phyloP scores from a whole-genome alignment of 2,329 filamentous ascomycete genomes.

The Intubia oerlemansii region DNA sequence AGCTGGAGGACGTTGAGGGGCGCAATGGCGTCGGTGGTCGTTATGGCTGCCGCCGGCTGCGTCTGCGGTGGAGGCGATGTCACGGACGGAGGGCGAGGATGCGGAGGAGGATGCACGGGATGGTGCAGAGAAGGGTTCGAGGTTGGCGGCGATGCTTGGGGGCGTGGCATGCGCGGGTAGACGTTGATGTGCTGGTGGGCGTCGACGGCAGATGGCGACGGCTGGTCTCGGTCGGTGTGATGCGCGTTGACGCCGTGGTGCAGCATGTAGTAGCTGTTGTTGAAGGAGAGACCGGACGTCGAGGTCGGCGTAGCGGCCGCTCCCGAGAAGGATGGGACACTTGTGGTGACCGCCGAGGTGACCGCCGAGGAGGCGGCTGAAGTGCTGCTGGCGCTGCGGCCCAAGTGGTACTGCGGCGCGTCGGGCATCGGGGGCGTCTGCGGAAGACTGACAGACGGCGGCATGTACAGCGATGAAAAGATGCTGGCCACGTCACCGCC shows the following conservation, averaged over 20 bases:
- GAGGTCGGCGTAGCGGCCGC: too few species aligned
- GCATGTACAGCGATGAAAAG: too few species aligned
- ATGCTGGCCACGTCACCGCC: slow-evolving; percentile 4
- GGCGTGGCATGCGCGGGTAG: slow-evolving; percentile 4
- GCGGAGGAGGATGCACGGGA: slow-evolving; percentile 6
- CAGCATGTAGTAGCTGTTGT: too few species aligned
- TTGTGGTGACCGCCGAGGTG: too few species aligned
- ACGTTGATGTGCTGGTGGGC: slow-evolving; percentile 2
- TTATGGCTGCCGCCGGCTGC: not conserved
- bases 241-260: not conserved
- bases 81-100: too few species aligned
- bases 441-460: too few species aligned
- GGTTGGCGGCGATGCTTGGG: not conserved
- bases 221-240: not conserved
- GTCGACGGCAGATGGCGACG: slow-evolving; percentile 3
- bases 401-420: too few species aligned
- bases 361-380: too few species aligned
- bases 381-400: too few species aligned
- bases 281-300: too few species aligned
- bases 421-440: too few species aligned
- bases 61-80: not conserved
- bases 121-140: slow-evolving; percentile 1
- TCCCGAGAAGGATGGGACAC: too few species aligned
- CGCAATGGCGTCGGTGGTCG: slow-evolving; percentile 45
- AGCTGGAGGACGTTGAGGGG: slow-evolving; percentile 45